Conservation (phyloP, 805 yeast species). For the Lachancea meyersii region DNA sequence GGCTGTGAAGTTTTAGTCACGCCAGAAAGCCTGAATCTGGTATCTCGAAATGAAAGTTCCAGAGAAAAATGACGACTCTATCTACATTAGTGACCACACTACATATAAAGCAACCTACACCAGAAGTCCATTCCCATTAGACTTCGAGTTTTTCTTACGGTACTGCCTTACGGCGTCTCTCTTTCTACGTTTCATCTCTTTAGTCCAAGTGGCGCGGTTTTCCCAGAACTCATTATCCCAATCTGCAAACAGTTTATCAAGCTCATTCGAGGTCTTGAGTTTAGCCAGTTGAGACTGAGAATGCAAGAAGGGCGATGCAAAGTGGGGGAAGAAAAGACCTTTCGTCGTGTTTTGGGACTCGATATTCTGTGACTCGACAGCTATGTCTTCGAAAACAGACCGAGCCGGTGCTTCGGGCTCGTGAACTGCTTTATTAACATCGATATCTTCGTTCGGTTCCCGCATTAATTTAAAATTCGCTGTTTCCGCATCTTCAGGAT, state of each 20-base stretch:
- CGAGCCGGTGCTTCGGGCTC: constrained; percentile 23
- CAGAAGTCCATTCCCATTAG: constrained; percentile 3
- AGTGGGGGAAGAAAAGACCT: constrained; percentile 76
- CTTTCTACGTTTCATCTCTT: constrained; percentile 66
- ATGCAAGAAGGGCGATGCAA: constrained; percentile 76
- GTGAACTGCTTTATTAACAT: constrained; percentile 25
- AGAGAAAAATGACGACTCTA: neutral
- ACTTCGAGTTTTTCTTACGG: constrained; percentile 36
- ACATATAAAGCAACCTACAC: neutral
- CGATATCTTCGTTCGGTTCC: constrained; percentile 45
- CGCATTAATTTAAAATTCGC: constrained; percentile 40
- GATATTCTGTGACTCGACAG: neutral
- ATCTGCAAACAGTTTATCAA: constrained; percentile 34
- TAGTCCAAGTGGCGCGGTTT: constrained; percentile 71
- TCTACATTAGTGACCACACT: no score
- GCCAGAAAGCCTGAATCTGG: neutral
- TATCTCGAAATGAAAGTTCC: neutral
- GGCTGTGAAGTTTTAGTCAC: constrained; percentile 44
- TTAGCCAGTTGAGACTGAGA: constrained; percentile 78
- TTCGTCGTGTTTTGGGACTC: constrained; percentile 22
- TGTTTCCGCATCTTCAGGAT: constrained; percentile 35
- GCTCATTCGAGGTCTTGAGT: constrained; percentile 28
- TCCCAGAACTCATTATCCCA: constrained; percentile 82
- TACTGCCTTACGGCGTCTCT: constrained; percentile 63
- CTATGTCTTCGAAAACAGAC: constrained; percentile 12